Conservation (phyloP, 176 grass and related monocot genomes). For the Musa troglodytarum region DNA sequence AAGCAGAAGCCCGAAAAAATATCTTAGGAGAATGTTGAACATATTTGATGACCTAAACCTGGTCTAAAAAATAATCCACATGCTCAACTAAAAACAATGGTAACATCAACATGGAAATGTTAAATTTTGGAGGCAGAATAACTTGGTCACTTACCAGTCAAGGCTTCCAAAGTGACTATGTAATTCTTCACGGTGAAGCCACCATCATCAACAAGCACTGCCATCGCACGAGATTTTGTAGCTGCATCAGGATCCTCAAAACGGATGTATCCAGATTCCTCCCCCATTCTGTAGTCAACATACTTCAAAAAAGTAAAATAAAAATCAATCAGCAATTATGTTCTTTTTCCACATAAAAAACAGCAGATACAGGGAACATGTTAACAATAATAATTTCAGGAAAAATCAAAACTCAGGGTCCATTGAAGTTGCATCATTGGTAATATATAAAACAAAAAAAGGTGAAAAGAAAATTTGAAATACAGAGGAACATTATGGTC, state of each 20-base stretch:
- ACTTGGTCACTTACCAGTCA: slow-evolving; percentile 44
- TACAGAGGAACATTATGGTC: not conserved
- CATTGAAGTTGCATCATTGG: not conserved
- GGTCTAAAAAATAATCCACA: not conserved
- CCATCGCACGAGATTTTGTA: slow-evolving; percentile 67
- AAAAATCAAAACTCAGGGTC: too few species aligned
- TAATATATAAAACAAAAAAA: not conserved
- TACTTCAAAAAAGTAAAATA: slow-evolving; percentile 39
- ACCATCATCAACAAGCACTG: slow-evolving; percentile 63
- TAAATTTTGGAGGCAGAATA: not conserved
- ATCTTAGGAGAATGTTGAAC: too few species aligned
- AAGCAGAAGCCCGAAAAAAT: too few species aligned
- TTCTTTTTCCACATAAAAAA: too few species aligned
- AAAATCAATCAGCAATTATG: not conserved
- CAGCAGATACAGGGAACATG: not conserved
- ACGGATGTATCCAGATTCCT: slow-evolving; percentile 69
- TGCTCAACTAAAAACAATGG: not conserved
- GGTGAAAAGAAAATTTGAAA: not conserved
- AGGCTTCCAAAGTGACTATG: slow-evolving; percentile 60
- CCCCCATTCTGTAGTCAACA: slow-evolving; percentile 76
- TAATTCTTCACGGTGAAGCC: slow-evolving; percentile 68
- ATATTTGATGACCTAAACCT: too few species aligned
- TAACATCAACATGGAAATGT: slow-evolving; percentile 1
- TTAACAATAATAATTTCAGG: not conserved
- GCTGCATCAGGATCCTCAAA: slow-evolving; percentile 64